Evolutionary conservation across 129 eudicot genomes (phyloP).

Genomic region (Chrysanthemum makinoi): DNA sequence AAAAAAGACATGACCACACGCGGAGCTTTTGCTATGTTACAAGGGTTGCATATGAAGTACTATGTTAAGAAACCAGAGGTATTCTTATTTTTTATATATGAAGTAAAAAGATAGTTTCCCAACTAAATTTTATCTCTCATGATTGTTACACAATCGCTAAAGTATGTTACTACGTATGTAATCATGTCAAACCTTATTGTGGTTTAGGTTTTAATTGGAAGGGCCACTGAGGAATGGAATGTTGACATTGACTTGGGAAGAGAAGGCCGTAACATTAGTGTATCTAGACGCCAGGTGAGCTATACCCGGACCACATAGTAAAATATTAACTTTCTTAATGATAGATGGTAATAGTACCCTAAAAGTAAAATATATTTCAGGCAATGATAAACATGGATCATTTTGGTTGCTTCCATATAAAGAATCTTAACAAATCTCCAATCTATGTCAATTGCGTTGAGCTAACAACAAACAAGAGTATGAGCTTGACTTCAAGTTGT

Average conservation of each 20-base stretch:
- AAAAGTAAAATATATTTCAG: conserved; percentile 25
- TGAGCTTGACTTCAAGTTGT: conserved; percentile 48
- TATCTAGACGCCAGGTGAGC: conserved; percentile 73
- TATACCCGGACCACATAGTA: background rate
- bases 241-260: conserved; percentile 80
- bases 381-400: conserved; percentile 51
- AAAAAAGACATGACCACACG: conserved; percentile 52
- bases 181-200: conserved; percentile 4
- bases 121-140: too few relatives aligned
- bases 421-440: conserved; percentile 49
- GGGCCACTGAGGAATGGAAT: conserved; percentile 51
- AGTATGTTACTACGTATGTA: too few relatives aligned
- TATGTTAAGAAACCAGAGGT: conserved; percentile 66
- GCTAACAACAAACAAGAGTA: conserved; percentile 35
- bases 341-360: background rate
- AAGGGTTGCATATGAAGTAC: conserved; percentile 48
- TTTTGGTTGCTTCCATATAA: conserved; percentile 50
- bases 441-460: conserved; percentile 51
- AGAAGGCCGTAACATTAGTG: conserved; percentile 48
- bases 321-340: background rate
- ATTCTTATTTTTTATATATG: background rate
- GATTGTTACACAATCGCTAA: too few relatives aligned
- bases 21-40: conserved; percentile 72
- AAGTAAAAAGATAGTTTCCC: too few relatives aligned
- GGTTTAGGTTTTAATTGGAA: conserved; percentile 63